Evolutionary conservation across 306 rosid genomes (phyloP).

Genomic region (Fragaria vesca): DNA sequence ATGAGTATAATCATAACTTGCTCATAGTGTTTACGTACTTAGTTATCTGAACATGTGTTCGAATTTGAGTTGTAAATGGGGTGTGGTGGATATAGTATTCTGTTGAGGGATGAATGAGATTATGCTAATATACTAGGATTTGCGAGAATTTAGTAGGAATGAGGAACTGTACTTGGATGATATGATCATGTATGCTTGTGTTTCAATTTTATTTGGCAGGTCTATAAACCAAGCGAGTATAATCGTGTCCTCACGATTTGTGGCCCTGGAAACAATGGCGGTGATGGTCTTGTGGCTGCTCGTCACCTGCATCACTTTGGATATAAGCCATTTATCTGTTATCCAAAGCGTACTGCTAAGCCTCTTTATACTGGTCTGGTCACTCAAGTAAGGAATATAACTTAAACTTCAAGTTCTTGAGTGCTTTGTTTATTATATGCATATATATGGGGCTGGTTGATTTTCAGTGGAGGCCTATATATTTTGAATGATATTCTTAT

Average conservation of each 20-base stretch:
- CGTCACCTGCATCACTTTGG: constrained; percentile 93
- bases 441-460: constrained; percentile 2
- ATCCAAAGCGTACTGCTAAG: constrained; percentile 83
- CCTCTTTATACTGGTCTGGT: constrained; percentile 85
- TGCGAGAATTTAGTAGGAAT: not conserved
- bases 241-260: constrained; percentile 71
- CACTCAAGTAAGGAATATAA: constrained; percentile 63
- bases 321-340: constrained; percentile 68
- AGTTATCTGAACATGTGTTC: not conserved
- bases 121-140: not conserved
- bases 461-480: not conserved
- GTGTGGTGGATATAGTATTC: not conserved
- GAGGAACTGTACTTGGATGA: not conserved
- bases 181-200: constrained; percentile 12
- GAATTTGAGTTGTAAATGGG: not conserved
- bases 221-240: constrained; percentile 64
- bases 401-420: constrained; percentile 5
- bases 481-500: constrained; percentile 27
- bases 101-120: constrained; percentile 1
- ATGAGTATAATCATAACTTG: too few species aligned
- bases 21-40: not conserved
- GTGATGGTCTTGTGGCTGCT: constrained; percentile 95
- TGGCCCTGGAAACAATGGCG: constrained; percentile 99
- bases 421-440: constrained; percentile 11
- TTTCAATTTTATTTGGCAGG: constrained; percentile 40